Percentiles rank a stretch among this genome's conserved stretches.
Evolutionary conservation across 805 yeast genomes (phyloP).

Genomic region (Priceomyces castillae): DNA sequence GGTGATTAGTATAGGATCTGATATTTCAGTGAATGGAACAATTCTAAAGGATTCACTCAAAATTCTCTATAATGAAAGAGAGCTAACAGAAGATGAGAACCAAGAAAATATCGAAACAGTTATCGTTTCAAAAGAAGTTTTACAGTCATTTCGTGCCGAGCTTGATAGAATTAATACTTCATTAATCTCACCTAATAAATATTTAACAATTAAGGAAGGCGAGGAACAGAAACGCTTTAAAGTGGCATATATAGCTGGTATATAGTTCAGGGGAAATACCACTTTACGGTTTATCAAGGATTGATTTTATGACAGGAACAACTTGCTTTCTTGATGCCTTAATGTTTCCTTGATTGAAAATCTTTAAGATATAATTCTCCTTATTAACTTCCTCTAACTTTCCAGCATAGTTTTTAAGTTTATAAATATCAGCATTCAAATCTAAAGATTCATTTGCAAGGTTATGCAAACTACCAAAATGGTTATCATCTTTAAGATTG

Average conservation of each 20-base stretch:
- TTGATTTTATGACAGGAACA: conserved; percentile 56
- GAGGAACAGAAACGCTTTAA: conserved; percentile 12
- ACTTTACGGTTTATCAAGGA: conserved; percentile 19
- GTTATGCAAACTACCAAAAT: conserved; percentile 19
- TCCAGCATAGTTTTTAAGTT: conserved; percentile 8
- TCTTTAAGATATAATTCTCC: conserved; percentile 14
- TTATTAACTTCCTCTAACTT: conserved; percentile 9
- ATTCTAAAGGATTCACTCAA: conserved; percentile 25
- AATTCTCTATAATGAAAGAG: conserved; percentile 20
- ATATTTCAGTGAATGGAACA: conserved; percentile 20
- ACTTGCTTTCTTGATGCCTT: conserved; percentile 82
- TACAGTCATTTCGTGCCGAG: conserved; percentile 13
- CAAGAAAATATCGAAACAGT: conserved; percentile 14
- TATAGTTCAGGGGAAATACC: too few species aligned
- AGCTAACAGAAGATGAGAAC: conserved; percentile 9
- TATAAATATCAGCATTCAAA: conserved; percentile 25
- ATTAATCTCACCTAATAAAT: conserved; percentile 19
- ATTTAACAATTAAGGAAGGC: conserved; percentile 14
- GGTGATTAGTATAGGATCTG: conserved; percentile 36
- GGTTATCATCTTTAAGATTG: conserved; percentile 6
- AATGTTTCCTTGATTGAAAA: conserved; percentile 48
- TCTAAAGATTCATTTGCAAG: conserved; percentile 20
- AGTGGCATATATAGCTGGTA: conserved; percentile 23
- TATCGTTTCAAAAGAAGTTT: conserved; percentile 17
- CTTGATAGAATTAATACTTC: conserved; percentile 14